Conservation (phyloP, 2,329 filamentous ascomycete genomes). For the Daldinia sp. region DNA sequence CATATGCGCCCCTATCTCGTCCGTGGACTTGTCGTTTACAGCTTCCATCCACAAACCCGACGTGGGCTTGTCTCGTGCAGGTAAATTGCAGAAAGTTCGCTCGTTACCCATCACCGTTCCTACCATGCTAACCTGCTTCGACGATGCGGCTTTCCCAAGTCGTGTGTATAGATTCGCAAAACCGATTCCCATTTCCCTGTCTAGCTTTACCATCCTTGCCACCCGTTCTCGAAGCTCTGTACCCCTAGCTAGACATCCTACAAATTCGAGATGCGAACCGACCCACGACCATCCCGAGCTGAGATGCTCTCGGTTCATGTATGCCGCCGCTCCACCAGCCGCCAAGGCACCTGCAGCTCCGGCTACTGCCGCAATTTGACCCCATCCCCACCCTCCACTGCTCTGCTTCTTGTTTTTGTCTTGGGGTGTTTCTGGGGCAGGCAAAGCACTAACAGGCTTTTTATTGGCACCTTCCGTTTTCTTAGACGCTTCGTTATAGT, state of each 20-base stretch:
- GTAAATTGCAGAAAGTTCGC: conserved; percentile 89
- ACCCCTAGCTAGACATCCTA: conserved; percentile 84
- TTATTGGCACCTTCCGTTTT: conserved; percentile 34
- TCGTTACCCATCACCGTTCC: conserved; percentile 70
- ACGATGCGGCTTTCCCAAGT: conserved; percentile 72
- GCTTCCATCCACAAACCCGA: conserved; percentile 71
- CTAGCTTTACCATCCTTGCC: conserved; percentile 69
- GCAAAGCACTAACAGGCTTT: conserved; percentile 50
- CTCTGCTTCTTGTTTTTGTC: conserved; percentile 53
- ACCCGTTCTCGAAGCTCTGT: conserved; percentile 83
- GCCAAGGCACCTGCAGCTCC: conserved; percentile 84
- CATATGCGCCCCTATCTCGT: conserved; percentile 85
- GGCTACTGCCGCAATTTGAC: conserved; percentile 84
- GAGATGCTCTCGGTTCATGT: conserved; percentile 83
- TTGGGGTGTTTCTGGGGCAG: conserved; percentile 48
- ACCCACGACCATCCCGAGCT: conserved; percentile 81
- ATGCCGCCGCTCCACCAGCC: conserved; percentile 84
- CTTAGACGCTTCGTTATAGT: conserved; percentile 45
- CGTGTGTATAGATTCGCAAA: conserved; percentile 90
- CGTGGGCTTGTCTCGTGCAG: conserved; percentile 56
- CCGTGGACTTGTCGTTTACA: conserved; percentile 79
- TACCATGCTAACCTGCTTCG: conserved; percentile 61
- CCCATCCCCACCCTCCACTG: conserved; percentile 75
- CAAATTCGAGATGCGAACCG: conserved; percentile 90
- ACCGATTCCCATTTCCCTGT: conserved; percentile 72